Evolutionary conservation across 495 filamentous ascomycete species (phyloP).

Genomic region (Neurospora discreta): DNA sequence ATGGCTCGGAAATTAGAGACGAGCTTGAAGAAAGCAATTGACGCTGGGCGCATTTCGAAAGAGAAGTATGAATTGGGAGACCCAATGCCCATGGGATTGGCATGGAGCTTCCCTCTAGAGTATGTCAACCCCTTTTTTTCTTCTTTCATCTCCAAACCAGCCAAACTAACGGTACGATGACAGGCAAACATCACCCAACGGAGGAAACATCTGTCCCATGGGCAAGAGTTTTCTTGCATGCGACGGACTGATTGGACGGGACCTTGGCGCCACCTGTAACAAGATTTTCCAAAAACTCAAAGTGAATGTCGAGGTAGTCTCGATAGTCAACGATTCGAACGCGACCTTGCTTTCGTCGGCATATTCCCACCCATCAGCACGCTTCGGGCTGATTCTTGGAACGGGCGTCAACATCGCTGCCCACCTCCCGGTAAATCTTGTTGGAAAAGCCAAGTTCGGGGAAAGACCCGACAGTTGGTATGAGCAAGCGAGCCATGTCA

Average conservation of each 20-base stretch:
- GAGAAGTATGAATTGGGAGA: neutral
- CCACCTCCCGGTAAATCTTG: conserved; percentile 41
- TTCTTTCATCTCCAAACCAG: neutral
- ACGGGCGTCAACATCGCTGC: conserved; percentile 45
- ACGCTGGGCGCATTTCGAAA: conserved; percentile 15
- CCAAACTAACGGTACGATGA: conserved; percentile 7
- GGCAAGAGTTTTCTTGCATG: conserved; percentile 65
- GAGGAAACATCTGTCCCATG: conserved; percentile 70
- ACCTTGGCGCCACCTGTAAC: conserved; percentile 42
- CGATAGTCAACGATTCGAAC: conserved; percentile 78
- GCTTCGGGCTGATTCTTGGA: conserved; percentile 45
- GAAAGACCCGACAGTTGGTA: conserved; percentile 43
- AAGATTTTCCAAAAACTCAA: conserved; percentile 31
- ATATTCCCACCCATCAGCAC: conserved; percentile 55
- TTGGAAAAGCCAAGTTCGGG: conserved; percentile 39
- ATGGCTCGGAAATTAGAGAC: conserved; percentile 66
- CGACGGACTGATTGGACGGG: conserved; percentile 37
- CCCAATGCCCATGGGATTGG: conserved; percentile 52
- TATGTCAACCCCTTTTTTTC: conserved; percentile 28
- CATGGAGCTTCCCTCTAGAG: conserved; percentile 86
- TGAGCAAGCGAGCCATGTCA: conserved; percentile 41
- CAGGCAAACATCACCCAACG: conserved; percentile 66
- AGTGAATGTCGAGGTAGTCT: conserved; percentile 52
- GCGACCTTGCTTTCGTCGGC: conserved; percentile 71
- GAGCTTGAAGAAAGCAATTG: conserved; percentile 28